Conservation (phyloP, 441 rosid species). For the Theobroma grandiflorum region DNA sequence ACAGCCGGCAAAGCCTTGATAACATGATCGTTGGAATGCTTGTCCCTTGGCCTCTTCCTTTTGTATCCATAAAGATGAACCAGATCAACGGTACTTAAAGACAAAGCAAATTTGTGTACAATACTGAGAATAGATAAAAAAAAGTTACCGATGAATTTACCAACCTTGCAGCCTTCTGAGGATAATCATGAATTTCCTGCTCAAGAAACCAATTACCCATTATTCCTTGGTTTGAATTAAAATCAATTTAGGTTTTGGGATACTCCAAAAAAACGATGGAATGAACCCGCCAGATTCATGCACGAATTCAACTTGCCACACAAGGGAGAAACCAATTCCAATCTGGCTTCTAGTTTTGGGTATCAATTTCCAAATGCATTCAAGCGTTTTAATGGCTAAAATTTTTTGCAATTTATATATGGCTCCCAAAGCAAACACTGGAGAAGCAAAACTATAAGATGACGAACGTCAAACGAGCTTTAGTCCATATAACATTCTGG, state of each 20-base stretch:
- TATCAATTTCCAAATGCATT: conserved; percentile 1
- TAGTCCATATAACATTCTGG: background rate
- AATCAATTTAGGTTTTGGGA: background rate
- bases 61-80: conserved; percentile 15
- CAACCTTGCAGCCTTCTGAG: conserved; percentile 6
- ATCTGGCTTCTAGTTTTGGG: conserved; percentile 14
- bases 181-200: conserved; percentile 2
- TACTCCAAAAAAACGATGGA: background rate
- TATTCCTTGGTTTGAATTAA: background rate
- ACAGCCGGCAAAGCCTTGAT: conserved; percentile 13
- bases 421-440: conserved; percentile 2
- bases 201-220: background rate
- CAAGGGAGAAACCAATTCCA: background rate
- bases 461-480: background rate
- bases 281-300: conserved; percentile 3
- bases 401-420: background rate
- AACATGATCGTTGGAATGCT: conserved; percentile 38
- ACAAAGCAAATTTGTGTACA: background rate
- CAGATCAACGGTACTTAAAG: conserved; percentile 14
- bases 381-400: background rate
- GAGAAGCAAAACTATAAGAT: background rate
- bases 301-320: conserved; percentile 2
- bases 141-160: background rate
- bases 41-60: conserved; percentile 45
- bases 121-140: background rate